phyloP scores from a whole-genome alignment of 2,329 filamentous ascomycete genomes.

The Botryosphaeria dothidea region DNA sequence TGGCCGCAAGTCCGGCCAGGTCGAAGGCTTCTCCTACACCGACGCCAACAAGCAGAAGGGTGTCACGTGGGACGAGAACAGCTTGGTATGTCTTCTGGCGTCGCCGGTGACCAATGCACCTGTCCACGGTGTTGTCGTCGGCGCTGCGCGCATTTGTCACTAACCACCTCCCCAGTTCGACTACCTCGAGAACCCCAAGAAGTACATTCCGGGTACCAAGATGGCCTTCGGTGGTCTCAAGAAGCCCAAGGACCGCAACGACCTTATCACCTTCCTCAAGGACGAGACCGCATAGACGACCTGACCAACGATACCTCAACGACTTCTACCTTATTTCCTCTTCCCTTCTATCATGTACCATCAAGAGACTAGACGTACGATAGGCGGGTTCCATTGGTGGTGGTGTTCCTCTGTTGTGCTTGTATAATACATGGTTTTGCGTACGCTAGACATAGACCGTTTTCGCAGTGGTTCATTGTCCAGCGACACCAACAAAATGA shows the following conservation, averaged over 20 bases:
- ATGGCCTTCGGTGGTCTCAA: conserved; percentile 99
- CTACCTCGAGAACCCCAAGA: conserved; percentile 99
- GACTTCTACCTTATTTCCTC: conserved; percentile 20
- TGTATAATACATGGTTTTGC: conserved; percentile 19
- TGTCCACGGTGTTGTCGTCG: not conserved
- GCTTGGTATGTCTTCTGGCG: conserved; percentile 63
- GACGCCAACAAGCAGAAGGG: conserved; percentile 99
- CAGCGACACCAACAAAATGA: conserved; percentile 16
- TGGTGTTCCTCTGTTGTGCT: conserved; percentile 12
- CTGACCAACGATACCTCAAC: conserved; percentile 32
- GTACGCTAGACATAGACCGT: conserved; percentile 19
- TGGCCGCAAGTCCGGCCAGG: conserved; percentile 89
- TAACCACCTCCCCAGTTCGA: conserved; percentile 64
- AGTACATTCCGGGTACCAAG: conserved; percentile 99
- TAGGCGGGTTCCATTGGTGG: conserved; percentile 26
- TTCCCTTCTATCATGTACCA: conserved; percentile 36
- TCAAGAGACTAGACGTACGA: conserved; percentile 42
- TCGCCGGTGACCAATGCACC: not conserved
- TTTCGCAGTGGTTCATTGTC: conserved; percentile 16
- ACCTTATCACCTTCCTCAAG: conserved; percentile 87
- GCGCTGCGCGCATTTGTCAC: not conserved
- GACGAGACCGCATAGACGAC: conserved; percentile 67
- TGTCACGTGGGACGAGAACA: conserved; percentile 81
- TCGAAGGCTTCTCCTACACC: conserved; percentile 94
- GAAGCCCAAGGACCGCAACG: conserved; percentile 99